phyloP scores from a whole-genome alignment of 2,329 filamentous ascomycete genomes.

The Atkinsonella texensis region DNA sequence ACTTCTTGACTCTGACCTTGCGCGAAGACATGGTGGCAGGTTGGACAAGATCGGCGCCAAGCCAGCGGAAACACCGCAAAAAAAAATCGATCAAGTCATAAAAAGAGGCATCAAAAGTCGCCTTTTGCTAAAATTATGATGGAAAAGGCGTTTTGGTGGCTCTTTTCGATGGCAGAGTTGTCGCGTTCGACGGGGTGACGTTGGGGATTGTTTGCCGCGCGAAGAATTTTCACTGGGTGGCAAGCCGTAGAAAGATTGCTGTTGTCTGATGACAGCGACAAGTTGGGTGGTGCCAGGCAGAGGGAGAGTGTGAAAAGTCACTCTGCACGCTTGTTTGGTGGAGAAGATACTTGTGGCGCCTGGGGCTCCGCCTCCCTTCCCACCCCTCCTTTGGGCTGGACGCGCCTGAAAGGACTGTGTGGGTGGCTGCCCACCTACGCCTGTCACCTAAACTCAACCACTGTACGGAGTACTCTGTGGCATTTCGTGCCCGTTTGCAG shows the following conservation, averaged over 20 bases:
- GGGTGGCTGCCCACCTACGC: neutral
- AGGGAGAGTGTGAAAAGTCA: conserved; percentile 7
- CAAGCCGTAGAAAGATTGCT: conserved; percentile 15
- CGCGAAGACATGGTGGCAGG: conserved; percentile 46
- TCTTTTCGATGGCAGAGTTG: conserved; percentile 42
- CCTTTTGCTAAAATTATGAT: conserved; percentile 38
- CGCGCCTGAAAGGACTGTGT: conserved; percentile 2
- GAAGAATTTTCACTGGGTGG: conserved; percentile 39
- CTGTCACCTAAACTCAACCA: neutral
- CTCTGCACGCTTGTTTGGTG: conserved; percentile 8
- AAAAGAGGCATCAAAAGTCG: conserved; percentile 42
- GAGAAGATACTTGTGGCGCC: conserved; percentile 18
- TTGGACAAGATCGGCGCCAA: conserved; percentile 25
- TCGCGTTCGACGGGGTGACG: conserved; percentile 41
- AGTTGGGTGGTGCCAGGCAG: conserved; percentile 8
- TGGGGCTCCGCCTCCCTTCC: conserved; percentile 21
- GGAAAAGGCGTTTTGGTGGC: conserved; percentile 35
- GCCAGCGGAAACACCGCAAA: conserved; percentile 45
- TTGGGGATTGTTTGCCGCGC: conserved; percentile 41
- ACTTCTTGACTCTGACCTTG: conserved; percentile 77
- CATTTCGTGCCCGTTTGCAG: neutral
- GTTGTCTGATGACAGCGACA: conserved; percentile 7
- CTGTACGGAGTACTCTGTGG: neutral
- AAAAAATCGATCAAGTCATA: conserved; percentile 56
- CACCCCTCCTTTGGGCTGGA: conserved; percentile 10